phyloP scores from a whole-genome alignment of 2,329 filamentous ascomycete species.

The Alternaria ventricosa region DNA sequence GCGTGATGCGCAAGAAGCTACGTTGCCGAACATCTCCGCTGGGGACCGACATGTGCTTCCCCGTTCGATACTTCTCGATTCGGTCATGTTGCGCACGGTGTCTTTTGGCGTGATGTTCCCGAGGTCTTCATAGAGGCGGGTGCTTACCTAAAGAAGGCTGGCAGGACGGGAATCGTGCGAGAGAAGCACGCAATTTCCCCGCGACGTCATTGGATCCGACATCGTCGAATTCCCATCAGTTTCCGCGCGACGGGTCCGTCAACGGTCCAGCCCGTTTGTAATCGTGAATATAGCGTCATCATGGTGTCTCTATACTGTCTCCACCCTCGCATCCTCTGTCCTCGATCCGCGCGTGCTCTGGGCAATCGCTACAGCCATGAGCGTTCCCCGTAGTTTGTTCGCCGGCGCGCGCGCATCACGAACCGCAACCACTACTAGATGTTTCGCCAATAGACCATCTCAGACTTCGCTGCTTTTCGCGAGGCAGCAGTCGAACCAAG shows the following conservation, averaged over 20 bases:
- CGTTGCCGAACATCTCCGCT: neutral
- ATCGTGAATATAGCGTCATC: slow-evolving; percentile 22
- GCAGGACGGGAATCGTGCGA: slow-evolving; percentile 12
- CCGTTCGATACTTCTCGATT: neutral
- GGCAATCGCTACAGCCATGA: slow-evolving; percentile 30
- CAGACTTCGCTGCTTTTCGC: slow-evolving; percentile 17
- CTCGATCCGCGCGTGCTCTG: slow-evolving; percentile 1
- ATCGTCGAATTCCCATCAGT: slow-evolving; percentile 14
- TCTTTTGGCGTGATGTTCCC: neutral
- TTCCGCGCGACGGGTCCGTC: slow-evolving; percentile 6
- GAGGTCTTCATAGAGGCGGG: neutral
- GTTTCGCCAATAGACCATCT: slow-evolving; percentile 10
- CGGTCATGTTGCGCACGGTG: neutral
- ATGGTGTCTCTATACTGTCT: slow-evolving; percentile 17
- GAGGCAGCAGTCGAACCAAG: slow-evolving; percentile 30
- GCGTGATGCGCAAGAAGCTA: neutral
- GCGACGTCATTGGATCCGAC: slow-evolving; percentile 32
- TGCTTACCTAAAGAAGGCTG: slow-evolving; percentile 14
- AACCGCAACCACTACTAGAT: slow-evolving; percentile 11
- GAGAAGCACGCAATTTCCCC: slow-evolving; percentile 35
- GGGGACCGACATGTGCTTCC: neutral
- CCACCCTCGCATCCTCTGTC: slow-evolving; percentile 12
- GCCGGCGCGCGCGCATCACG: slow-evolving; percentile 29
- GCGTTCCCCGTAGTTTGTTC: slow-evolving; percentile 36
- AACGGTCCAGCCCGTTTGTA: slow-evolving; percentile 18